Evolutionary conservation across 1,284 basidiomycete species (phyloP), one percentile per base, ranked within the genome.

Genomic region (Cryptococcus jaspeensis): DNA sequence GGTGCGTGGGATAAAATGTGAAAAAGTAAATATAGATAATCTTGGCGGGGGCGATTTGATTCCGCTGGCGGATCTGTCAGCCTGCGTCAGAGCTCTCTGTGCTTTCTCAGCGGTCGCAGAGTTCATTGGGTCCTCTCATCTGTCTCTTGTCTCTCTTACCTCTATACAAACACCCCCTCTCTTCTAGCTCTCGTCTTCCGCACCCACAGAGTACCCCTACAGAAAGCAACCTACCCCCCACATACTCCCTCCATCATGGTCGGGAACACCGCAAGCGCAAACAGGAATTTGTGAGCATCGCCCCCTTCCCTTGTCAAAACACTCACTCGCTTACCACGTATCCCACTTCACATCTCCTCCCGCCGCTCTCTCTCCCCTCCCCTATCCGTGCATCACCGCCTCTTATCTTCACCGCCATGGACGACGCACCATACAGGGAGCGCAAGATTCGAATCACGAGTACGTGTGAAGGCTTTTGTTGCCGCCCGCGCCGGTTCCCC

Each of bases 391-490:
- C 9, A 20, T 11, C 22, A 25, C 41, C 20, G 23, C 37, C 38
- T 37, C 23, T 43, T 12, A n/a, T n/a, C 25, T 43, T 25, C n/a
- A 22, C 8, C 39, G 36, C 39, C 12, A 9, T 41, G 18, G 22
- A 42, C 35, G 32, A 48, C 12, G 39, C 46, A 32, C 12, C 25
- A 50, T 35, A 41, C 53, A 67, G 67, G 47, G 50, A 63, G 57
- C 60, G 62, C 40, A 65, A 64, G 56, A 65, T 71, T 40, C 62
- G 64, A 51, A 69, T 71, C 22, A 71, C 67, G 39, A 66, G 65
- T 68, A 53, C 42, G 66, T 67, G 3, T 56, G 37, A 55, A 28
- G 25, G 9, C 20, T 41, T 38, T n/a, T 20, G 13, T 51, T 13
- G 38, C 39, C 40, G 41, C 16, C 23, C 6, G 20, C 20, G 22